Evolutionary conservation across 2,329 filamentous ascomycete genomes (phyloP), one percentile per base, ranked within the genome.

Genomic region (Mycosphaerella sp.): DNA sequence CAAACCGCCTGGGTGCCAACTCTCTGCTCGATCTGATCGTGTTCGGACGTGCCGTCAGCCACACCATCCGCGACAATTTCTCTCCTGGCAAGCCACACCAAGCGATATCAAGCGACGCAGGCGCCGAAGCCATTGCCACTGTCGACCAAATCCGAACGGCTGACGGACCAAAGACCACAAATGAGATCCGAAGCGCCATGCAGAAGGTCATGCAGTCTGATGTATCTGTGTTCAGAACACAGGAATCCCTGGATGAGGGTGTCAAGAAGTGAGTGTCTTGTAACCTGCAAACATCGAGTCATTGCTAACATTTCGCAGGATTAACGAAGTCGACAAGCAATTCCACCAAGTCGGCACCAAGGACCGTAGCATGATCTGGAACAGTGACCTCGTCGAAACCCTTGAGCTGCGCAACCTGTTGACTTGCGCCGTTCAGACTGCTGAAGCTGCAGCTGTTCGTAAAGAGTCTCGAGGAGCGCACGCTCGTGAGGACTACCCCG

Each of bases 301-400:
- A n/a, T 34, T 14, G 42, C 58, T 64, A 59, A 64, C 52, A 43
- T 36, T 16, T 28, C 41, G 3, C 40, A 68, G 64, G 78, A 93
- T 97, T 71, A 82, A 75, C 59, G 83, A 89, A 62, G 88, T 97
- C 63, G 91, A 97, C 70, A 73, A 80, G 64, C 79, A 77, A 65
- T 97, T 86, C 75, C 74, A 78, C 64, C 79, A 96, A 67, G 85
- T 97, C 63, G 88, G 89, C 67, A 96, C 88, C 76, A 95, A 95
- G 82, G 91, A 97, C 73, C 87, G 93, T 73, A 94, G 88, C 80
- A 96, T 97, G 91, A 97, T 97, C 78, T 97, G 91, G 91, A 97
- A 97, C 83, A 89, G 87, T 18, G 91, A 97, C 68, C 82, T 97
- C 35, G 89, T 95, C 56, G 91, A 97, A 80, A 95, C 91, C 6